Conservation (phyloP, 768 basidiomycete genomes). For the Floccularia luteovirens region DNA sequence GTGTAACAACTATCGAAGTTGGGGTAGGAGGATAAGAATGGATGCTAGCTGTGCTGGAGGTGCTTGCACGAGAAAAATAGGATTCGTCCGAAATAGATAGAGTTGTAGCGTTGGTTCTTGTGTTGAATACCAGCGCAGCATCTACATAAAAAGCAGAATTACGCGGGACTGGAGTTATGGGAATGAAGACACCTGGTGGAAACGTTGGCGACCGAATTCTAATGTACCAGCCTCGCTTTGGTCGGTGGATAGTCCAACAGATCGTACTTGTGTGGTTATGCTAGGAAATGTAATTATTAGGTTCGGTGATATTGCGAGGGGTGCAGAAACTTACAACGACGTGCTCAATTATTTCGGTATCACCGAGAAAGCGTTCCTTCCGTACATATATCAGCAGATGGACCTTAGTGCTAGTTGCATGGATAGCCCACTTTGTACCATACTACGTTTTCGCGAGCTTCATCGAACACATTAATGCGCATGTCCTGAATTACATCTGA, state of each 20-base stretch:
- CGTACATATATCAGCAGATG: constrained; percentile 8
- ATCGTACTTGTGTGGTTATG: constrained; percentile 61
- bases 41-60: constrained; percentile 28
- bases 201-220: constrained; percentile 67
- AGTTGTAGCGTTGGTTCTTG: constrained; percentile 32
- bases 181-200: constrained; percentile 53
- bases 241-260: constrained; percentile 73
- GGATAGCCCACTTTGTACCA: constrained; percentile 62
- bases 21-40: constrained; percentile 60
- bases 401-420: neutral
- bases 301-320: constrained; percentile 12
- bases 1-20: constrained; percentile 19
- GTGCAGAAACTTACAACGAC: constrained; percentile 46
- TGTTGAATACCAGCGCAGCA: constrained; percentile 43
- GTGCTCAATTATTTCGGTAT: constrained; percentile 72
- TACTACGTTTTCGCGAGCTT: constrained; percentile 46
- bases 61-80: constrained; percentile 13
- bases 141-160: constrained; percentile 40
- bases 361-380: constrained; percentile 68
- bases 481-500: constrained; percentile 69
- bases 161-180: constrained; percentile 40
- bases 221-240: constrained; percentile 81
- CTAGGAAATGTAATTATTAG: constrained; percentile 13
- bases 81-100: constrained; percentile 1
- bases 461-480: constrained; percentile 55